Evolutionary conservation across 805 yeast genomes (phyloP).

Genomic region (Barnettozyma siamensis): DNA sequence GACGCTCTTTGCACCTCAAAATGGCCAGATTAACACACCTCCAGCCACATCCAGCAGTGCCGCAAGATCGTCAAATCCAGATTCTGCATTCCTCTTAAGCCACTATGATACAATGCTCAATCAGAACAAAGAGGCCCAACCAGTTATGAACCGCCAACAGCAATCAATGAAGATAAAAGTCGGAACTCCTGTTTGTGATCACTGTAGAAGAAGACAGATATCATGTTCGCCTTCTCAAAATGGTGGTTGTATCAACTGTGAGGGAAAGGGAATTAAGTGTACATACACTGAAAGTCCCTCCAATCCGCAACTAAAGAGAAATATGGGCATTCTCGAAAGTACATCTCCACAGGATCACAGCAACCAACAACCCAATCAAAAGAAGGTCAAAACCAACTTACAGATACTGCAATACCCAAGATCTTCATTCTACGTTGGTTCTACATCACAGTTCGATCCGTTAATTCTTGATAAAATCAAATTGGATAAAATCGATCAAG

Average conservation of each 20-base stretch:
- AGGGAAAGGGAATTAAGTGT: constrained; percentile 65
- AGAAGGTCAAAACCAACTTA: constrained; percentile 12
- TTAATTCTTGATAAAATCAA: constrained; percentile 59
- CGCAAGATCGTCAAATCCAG: constrained; percentile 3
- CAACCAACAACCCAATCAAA: constrained; percentile 7
- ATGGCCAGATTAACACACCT: constrained; percentile 5
- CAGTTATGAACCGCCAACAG: background rate
- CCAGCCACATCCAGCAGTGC: constrained; percentile 1
- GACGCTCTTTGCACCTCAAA: constrained; percentile 1
- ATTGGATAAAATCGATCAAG: constrained; percentile 71
- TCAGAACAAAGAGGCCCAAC: background rate
- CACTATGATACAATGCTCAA: constrained; percentile 3
- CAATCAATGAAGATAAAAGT: background rate
- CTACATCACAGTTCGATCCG: constrained; percentile 79
- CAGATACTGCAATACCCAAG: constrained; percentile 78
- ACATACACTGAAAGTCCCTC: constrained; percentile 59
- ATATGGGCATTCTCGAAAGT: constrained; percentile 19
- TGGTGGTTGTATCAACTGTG: constrained; percentile 62
- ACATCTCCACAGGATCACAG: constrained; percentile 8
- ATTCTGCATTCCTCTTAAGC: background rate
- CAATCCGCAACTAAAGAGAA: constrained; percentile 33
- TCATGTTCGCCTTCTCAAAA: constrained; percentile 70
- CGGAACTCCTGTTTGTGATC: constrained; percentile 49
- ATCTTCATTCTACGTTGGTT: constrained; percentile 83
- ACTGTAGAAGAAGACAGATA: constrained; percentile 74